These are phyloP conservation scores for Rosellinia necatrix DNA, from an alignment of 2,329 filamentous ascomycete genomes.

Conservation along the genomic window DNA sequence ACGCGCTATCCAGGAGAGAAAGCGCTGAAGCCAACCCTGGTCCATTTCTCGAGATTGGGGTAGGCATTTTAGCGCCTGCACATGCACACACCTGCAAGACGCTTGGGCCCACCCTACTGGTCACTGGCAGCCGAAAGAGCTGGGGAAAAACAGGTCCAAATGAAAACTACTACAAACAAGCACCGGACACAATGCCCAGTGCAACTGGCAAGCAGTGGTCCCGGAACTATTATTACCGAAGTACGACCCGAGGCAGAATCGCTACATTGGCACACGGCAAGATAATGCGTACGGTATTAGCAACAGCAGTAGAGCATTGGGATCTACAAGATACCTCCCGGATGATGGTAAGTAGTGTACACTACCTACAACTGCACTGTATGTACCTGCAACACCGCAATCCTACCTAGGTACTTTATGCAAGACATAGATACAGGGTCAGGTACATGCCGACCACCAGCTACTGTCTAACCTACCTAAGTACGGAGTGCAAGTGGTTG, in stretches of 20 bases:
- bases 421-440: too few species aligned
- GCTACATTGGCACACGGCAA: neutral
- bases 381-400: too few species aligned
- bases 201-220: constrained; percentile 1
- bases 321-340: too few species aligned
- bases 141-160: neutral
- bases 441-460: too few species aligned
- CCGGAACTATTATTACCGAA: constrained; percentile 17
- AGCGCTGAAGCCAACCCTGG: constrained; percentile 26
- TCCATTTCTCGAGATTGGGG: constrained; percentile 21
- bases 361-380: too few species aligned
- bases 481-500: too few species aligned
- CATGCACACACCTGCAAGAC: constrained; percentile 24
- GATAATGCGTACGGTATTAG: too few species aligned
- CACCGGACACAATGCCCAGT: neutral
- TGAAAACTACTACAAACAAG: constrained; percentile 4
- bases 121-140: constrained; percentile 16
- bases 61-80: constrained; percentile 27
- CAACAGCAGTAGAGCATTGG: too few species aligned
- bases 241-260: constrained; percentile 25
- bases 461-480: too few species aligned
- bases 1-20: constrained; percentile 25
- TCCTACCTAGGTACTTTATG: too few species aligned
- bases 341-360: too few species aligned
- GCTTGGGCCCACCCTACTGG: constrained; percentile 22